Conservation (phyloP, 495 filamentous ascomycete genomes). For the Bathelium albidoporum region DNA sequence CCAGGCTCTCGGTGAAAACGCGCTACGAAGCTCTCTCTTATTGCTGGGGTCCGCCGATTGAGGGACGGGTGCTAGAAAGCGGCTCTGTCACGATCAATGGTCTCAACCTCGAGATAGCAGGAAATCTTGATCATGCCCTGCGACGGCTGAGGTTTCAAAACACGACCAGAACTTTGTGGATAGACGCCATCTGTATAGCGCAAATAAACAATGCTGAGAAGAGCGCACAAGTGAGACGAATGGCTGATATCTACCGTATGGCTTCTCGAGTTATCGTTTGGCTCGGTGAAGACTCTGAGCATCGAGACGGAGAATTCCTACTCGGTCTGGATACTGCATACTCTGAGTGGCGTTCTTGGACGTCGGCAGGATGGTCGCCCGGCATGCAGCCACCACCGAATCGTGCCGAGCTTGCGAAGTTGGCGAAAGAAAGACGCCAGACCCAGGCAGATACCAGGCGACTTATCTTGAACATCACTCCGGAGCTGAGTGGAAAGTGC, state of each 20-base stretch:
- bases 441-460: background rate
- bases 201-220: constrained; percentile 1
- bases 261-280: constrained; percentile 8
- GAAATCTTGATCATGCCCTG: constrained; percentile 6
- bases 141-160: background rate
- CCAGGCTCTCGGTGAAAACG: background rate
- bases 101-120: background rate
- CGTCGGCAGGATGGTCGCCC: background rate
- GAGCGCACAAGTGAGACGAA: background rate
- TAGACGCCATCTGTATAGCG: constrained; percentile 9
- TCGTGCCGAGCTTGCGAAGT: background rate
- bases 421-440: background rate
- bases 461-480: background rate
- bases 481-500: background rate
- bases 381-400: background rate
- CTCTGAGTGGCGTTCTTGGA: background rate
- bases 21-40: background rate
- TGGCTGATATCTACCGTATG: constrained; percentile 8
- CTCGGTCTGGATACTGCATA: background rate
- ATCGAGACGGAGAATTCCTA: background rate
- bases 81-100: background rate
- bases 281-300: constrained; percentile 5
- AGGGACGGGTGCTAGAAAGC: background rate
- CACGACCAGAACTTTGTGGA: background rate
- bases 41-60: background rate